Conservation (phyloP, 345 rosid genomes). For the Hevea brasiliensis region DNA sequence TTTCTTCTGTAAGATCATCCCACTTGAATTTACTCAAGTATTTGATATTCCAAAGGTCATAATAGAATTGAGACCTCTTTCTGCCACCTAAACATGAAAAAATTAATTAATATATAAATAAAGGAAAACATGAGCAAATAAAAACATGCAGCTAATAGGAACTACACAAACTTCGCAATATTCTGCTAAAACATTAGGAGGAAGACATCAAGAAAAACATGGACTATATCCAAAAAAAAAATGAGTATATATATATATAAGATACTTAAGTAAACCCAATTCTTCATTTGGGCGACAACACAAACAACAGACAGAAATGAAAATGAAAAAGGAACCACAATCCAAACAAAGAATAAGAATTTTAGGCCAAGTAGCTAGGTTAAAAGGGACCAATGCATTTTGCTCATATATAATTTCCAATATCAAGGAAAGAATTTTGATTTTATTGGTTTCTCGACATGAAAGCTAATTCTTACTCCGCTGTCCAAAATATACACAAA, state of each 20-base stretch:
- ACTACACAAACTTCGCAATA: background rate
- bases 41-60: slow-evolving; percentile 92
- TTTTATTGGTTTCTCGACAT: background rate
- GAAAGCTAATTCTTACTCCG: background rate
- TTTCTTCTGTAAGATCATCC: slow-evolving; percentile 93
- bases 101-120: background rate
- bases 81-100: slow-evolving; percentile 60
- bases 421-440: background rate
- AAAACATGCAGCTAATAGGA: background rate
- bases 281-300: too few species aligned
- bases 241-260: too few species aligned
- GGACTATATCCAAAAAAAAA: background rate
- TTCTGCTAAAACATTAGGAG: background rate
- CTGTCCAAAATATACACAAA: background rate
- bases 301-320: background rate
- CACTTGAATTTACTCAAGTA: slow-evolving; percentile 93
- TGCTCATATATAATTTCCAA: background rate
- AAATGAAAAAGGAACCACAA: background rate
- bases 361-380: background rate
- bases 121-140: background rate
- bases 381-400: background rate
- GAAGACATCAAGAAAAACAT: background rate
- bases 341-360: background rate
- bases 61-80: slow-evolving; percentile 73
- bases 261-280: background rate